Evolutionary conservation across 2,329 filamentous ascomycete species (phyloP), one percentile per base, ranked within the genome.

Genomic region (Elsinoe fawcettii): DNA sequence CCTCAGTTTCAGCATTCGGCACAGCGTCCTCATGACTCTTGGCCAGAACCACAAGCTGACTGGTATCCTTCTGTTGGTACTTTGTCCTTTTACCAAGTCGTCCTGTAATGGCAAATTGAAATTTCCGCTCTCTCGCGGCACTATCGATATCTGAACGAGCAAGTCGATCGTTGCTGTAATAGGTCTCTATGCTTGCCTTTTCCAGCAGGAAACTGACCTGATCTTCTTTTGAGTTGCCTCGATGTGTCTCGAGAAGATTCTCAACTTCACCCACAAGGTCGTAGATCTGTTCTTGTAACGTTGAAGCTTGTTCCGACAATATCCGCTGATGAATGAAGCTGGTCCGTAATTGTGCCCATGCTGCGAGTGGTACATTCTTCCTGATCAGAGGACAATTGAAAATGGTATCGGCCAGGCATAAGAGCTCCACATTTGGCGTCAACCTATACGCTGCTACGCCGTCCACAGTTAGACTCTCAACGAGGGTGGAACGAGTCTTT

Each of bases 21-120:
- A 49, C 41, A 22, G 34, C 30, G 6, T 43, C 27, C 16, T 46
- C 25, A 11, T 34, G 37, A 67, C 91, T 96, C 69, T 83, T 90
- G 0, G 93, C 93, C 27, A 97, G 75, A 2, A 99, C 89, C 1
- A 99, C 87, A 25, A 99, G 78, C 70, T 99, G 93, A 65, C 90
- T 96, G 60, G 84, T 84, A 65, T 85, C 86, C 60, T 83, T 87
- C 66, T 90, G 80, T 70, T 95, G 89, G 58, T 84, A 95, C 63
- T 81, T 86, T 1, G 89, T 95, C 60, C 87, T 77, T 73, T 90
- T 97, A 14, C 93, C 93, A 63, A 99, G 72, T 20, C 88, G 83
- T 36, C 93, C 93, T 0, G 90, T 95, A 57, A 99, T 70, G 0
- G 85, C 86, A 70, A 95, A 97, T 16, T 82, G 77, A 59, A 99